Base-by-base conservation (phyloP, 2,329 filamentous ascomycete species). In the Hypomyces perniciosus region DNA sequence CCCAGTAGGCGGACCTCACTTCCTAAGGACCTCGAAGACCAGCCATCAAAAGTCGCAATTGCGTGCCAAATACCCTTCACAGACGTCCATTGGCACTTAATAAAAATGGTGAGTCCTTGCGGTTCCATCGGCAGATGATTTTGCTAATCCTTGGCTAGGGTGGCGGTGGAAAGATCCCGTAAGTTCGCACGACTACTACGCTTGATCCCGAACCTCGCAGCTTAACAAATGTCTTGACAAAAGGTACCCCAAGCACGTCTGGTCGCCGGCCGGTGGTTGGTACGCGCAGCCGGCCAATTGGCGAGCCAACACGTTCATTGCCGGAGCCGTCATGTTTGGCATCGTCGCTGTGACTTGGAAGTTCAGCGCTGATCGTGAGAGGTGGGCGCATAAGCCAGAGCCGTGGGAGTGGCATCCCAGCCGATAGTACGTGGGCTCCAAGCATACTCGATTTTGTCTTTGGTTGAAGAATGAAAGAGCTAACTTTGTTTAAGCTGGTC, bases 221-320 rank as follows among this genome's bases (percentile, higher is more conserved):
- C 31, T 20, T 41, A 10, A 20, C 27, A 20, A n/a, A 13, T n/a
- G 35, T 38, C 35, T 38, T 38, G 10, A 26, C 33, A 38, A 43
- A 63, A 95, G 90, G 67, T 96, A 96, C 74, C 91, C 90, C 71
- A 96, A 96, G 80, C 92, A 99, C 79, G 90, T 99, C 80, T 99
- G 93, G 93, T 97, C 93, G 66, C 93, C 93, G 56, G 79, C 92
- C 59, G 93, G 93, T 80, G 93, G 93, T 73, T 99, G 93, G 93
- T 99, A 99, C 73, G 76, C 86, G 49, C 92, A 95, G 70, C 93
- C 93, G 48, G 78, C 81, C 60, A 99, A 99, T 79, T 99, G 93
- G 93, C 93, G 87, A 70, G 74, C 76, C 64, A 99, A 99, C 77
- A 99, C 93, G 5, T 78, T 85, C 50, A 77, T 93, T 59, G 83